Conservation (phyloP, 495 filamentous ascomycete species). For the Diplogelasinospora grovesii region DNA sequence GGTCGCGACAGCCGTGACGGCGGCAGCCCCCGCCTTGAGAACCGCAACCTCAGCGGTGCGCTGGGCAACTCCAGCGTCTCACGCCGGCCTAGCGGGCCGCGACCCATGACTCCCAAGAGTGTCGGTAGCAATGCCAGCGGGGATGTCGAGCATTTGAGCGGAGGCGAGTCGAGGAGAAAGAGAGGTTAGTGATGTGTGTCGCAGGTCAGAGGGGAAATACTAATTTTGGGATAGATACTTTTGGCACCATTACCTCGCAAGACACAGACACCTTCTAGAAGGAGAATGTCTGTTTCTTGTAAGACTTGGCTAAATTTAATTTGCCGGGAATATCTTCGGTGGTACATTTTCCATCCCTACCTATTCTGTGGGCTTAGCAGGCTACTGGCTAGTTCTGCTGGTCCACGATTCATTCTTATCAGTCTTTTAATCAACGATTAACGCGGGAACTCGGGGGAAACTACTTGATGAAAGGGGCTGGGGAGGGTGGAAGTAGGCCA, state of each 20-base stretch:
- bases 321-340: no score
- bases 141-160: conserved; percentile 23
- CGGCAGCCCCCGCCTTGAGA: conserved; percentile 38
- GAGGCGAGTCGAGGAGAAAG: conserved; percentile 41
- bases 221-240: conserved; percentile 39
- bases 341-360: no score
- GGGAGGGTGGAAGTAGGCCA: no score
- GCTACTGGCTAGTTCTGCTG: no score
- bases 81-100: conserved; percentile 43
- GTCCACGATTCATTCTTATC: no score
- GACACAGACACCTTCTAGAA: conserved; percentile 50
- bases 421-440: no score
- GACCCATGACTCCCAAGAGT: conserved; percentile 45
- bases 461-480: no score
- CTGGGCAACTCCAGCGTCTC: conserved; percentile 33
- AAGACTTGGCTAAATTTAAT: no score
- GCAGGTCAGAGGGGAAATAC: conserved; percentile 1
- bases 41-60: conserved; percentile 40
- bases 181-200: conserved; percentile 34
- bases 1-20: conserved; percentile 14
- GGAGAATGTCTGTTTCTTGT: no score
- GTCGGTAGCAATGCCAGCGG: conserved; percentile 17
- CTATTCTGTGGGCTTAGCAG: no score
- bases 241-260: conserved; percentile 43
- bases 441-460: no score